These are phyloP conservation scores for Brassica hybrid DNA, from an alignment of 441 rosid genomes.

Conservation along the genomic window DNA sequence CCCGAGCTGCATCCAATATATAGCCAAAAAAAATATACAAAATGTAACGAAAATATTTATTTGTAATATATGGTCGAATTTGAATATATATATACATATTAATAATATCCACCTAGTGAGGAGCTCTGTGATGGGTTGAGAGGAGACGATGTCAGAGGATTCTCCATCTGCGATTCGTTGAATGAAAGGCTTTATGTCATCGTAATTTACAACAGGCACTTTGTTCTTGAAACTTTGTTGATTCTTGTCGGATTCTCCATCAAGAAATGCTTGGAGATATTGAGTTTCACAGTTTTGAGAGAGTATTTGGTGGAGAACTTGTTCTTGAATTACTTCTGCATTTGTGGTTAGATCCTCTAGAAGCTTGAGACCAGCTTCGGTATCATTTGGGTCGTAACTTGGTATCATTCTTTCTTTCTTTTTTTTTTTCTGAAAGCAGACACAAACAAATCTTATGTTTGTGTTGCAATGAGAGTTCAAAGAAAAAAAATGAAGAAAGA, in stretches of 20 bases:
- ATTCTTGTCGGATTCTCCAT: no score
- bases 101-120: constrained; percentile 63
- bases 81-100: background rate
- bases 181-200: no score
- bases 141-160: no score
- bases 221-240: no score
- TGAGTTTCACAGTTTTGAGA: constrained; percentile 59
- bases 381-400: constrained; percentile 69
- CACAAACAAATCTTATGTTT: constrained; percentile 32
- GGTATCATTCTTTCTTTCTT: constrained; percentile 56
- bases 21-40: constrained; percentile 3
- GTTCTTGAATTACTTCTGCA: constrained; percentile 58
- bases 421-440: constrained; percentile 29
- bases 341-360: constrained; percentile 73
- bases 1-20: constrained; percentile 71
- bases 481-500: background rate
- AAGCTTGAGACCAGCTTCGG: constrained; percentile 69
- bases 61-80: background rate
- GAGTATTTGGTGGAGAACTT: constrained; percentile 61
- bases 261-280: no score
- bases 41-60: constrained; percentile 4
- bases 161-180: no score
- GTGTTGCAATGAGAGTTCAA: constrained; percentile 36
- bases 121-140: no score
- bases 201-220: no score